Evolutionary conservation across 352 stramenopile genomes (phyloP), one percentile per base, ranked within the genome.

Genomic region (Globisporangium camurandrum): DNA sequence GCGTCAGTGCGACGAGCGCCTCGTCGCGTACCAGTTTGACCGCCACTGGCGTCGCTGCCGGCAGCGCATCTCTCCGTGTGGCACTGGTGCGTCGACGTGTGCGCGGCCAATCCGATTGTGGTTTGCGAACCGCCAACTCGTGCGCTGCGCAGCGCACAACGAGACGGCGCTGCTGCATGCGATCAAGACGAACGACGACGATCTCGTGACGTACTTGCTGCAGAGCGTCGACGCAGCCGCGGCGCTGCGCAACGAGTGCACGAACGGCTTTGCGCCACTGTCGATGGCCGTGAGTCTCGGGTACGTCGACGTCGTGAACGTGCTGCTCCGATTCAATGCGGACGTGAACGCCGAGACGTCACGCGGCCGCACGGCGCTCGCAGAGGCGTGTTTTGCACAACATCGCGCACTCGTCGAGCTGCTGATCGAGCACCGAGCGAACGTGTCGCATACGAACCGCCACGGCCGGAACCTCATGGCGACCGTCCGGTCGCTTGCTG

Each of bases 281-380:
- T 48, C 61, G 8, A 61, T 85, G 4, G 75, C 76, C 1, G 57
- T 63, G 27, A 71, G 71, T 12, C 41, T 88, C 20, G 66, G 64
- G 0, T 61, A 75, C 28, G n/a, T 83, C 0, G 61, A 71, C 12
- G 46, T 86, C 9, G 46, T 71, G 16, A 77, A 88, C 47, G 42
- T 78, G 17, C 39, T 92, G 20, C 50, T 90, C 14, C 69, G 75
- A 0, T 79, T 72, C 26, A 78, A 78, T n/a, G 81, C 75, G 0
- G 69, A 88, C 42, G 75, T 88, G 2, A 89, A 90, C 45, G 27
- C 69, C 0, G 81, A 89, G 57, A 86, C 65, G 0, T 88, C 78
- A 7, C 66, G 81, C 0, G 77, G 81, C 0, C 66, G 81, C 26
- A 86, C 76, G 4, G 57, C 81, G 19, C 56, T 92, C 3, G 51